A percentile compares a stretch with the other conserved stretches of the same genome.
These are phyloP conservation scores for Tricholoma matsutake DNA, from an alignment of 768 basidiomycete species.

Conservation along the genomic window DNA sequence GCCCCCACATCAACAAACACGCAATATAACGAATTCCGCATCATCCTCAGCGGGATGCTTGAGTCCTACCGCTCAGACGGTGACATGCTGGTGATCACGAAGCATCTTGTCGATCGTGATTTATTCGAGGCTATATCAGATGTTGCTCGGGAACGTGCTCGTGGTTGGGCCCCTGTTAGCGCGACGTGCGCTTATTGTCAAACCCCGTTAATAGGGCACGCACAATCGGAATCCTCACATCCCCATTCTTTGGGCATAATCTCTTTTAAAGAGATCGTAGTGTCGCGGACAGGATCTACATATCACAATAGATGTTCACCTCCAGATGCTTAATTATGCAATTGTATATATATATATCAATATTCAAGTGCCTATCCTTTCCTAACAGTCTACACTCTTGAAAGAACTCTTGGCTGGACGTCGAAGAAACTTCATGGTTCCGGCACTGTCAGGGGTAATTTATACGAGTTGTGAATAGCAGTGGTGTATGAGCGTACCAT, in stretches of 20 bases:
- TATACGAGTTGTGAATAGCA: background rate
- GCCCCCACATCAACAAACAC: constrained; percentile 56
- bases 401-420: background rate
- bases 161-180: constrained; percentile 60
- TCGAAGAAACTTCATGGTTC: constrained; percentile 1
- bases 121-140: constrained; percentile 71
- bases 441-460: constrained; percentile 5
- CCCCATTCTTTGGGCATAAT: constrained; percentile 16
- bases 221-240: constrained; percentile 1
- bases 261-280: constrained; percentile 31
- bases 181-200: constrained; percentile 53
- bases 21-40: constrained; percentile 87
- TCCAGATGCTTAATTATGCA: constrained; percentile 10
- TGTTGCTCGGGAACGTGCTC: constrained; percentile 50
- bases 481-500: constrained; percentile 20
- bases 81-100: constrained; percentile 84
- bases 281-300: constrained; percentile 58
- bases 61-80: constrained; percentile 92
- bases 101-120: constrained; percentile 77
- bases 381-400: background rate
- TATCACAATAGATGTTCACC: constrained; percentile 49
- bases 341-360: background rate
- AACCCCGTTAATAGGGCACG: constrained; percentile 35
- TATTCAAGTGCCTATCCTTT: background rate
- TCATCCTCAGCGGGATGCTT: constrained; percentile 91